phyloP scores from a whole-genome alignment of 192 early-diverging fungal species.

The Podila minutissima region DNA sequence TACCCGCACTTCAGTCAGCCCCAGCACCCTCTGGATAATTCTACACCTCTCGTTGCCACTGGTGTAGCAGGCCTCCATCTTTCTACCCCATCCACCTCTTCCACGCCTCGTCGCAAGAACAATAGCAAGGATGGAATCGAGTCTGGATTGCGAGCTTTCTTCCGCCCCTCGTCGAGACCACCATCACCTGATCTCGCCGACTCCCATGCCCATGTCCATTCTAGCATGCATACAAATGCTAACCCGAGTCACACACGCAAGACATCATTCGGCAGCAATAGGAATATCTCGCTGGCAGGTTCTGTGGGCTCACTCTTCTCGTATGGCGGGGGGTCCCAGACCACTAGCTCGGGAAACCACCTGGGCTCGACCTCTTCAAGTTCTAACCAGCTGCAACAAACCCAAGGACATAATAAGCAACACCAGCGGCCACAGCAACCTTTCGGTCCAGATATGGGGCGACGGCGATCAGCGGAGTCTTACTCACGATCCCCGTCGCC shows the following conservation, averaged over 20 bases:
- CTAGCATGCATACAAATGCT: not conserved
- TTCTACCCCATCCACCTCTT: not conserved
- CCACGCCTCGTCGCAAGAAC: not conserved
- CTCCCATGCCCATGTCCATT: no score
- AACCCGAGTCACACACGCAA: constrained; percentile 31
- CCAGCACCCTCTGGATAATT: not conserved
- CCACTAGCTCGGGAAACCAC: not conserved
- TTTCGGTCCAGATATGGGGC: not conserved
- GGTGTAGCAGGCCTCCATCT: not conserved
- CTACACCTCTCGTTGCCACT: no score
- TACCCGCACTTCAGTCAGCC: not conserved
- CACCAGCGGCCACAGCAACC: not conserved
- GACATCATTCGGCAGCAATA: constrained; percentile 29
- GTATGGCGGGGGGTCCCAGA: not conserved
- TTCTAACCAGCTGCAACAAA: not conserved
- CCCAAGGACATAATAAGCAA: not conserved
- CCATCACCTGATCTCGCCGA: constrained; percentile 33
- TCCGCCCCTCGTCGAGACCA: constrained; percentile 38
- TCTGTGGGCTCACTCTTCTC: constrained; percentile 16
- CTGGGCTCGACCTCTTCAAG: not conserved
- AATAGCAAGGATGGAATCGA: constrained; percentile 27
- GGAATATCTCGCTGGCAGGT: constrained; percentile 11
- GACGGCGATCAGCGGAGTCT: not conserved
- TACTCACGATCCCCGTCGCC: not conserved
- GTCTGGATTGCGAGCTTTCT: constrained; percentile 33